Percentiles rank a stretch among this genome's conserved stretches.
Conservation (phyloP, 305 asterid species). For the Solanum hybrid region DNA sequence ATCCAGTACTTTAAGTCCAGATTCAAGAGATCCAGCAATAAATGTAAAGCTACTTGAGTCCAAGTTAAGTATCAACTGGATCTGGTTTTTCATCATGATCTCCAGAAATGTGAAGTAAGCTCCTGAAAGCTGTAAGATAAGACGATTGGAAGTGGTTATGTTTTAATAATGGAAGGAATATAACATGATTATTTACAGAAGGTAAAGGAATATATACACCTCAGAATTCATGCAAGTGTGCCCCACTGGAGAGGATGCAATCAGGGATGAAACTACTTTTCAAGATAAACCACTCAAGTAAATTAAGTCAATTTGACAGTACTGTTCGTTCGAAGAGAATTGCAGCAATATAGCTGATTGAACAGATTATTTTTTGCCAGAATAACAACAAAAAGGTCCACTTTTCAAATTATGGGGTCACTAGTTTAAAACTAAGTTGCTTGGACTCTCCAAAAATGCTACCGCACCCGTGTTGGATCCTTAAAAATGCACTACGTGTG, state of each 20-base stretch:
- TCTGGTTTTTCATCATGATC: slow-evolving; percentile 80
- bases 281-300: not conserved
- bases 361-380: not conserved
- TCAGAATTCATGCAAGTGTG: not conserved
- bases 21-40: slow-evolving; percentile 87
- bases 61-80: slow-evolving; percentile 59
- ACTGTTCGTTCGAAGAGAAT: not conserved
- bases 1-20: slow-evolving; percentile 92
- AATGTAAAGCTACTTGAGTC: slow-evolving; percentile 77
- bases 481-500: not conserved
- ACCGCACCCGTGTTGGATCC: not conserved
- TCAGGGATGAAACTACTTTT: not conserved
- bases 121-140: slow-evolving; percentile 63
- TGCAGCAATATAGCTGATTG: not conserved
- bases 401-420: not conserved
- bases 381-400: not conserved
- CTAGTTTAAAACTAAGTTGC: not conserved
- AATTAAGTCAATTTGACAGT: not conserved
- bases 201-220: not conserved
- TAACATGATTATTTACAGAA: not conserved
- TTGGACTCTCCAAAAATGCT: not conserved
- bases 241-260: not conserved
- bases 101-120: slow-evolving; percentile 90
- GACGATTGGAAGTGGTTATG: not conserved
- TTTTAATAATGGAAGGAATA: not conserved